These are phyloP conservation scores for Crithidia expoeki DNA, from an alignment of 208 protist genomes.

Conservation along the genomic window DNA sequence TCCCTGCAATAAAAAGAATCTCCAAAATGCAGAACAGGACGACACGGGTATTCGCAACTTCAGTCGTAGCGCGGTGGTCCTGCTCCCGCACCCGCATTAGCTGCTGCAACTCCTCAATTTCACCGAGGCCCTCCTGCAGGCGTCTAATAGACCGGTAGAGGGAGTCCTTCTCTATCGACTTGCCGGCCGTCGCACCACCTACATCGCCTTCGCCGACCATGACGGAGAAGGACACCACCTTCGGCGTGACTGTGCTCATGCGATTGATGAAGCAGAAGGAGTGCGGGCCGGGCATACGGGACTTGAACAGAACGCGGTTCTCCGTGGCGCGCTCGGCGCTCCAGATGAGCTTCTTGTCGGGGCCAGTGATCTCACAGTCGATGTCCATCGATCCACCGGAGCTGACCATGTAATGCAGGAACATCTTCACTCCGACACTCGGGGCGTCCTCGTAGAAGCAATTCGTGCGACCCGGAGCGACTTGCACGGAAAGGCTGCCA, in stretches of 20 bases:
- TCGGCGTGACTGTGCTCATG: conserved; percentile 83
- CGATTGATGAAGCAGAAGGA: conserved; percentile 89
- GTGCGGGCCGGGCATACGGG: conserved; percentile 56
- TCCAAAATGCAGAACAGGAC: conserved; percentile 81
- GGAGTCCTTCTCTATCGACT: conserved; percentile 38
- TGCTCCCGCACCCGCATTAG: conserved; percentile 70
- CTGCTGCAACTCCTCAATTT: conserved; percentile 82
- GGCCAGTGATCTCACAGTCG: conserved; percentile 51
- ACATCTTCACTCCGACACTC: conserved; percentile 54
- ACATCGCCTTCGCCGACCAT: conserved; percentile 42
- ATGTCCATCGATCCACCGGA: conserved; percentile 86
- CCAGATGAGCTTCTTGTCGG: conserved; percentile 70
- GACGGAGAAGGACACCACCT: conserved; percentile 84
- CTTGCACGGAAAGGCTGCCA: conserved; percentile 52
- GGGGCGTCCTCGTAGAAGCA: conserved; percentile 86
- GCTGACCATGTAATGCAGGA: conserved; percentile 81
- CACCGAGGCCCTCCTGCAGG: conserved; percentile 63
- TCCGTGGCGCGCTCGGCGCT: conserved; percentile 48
- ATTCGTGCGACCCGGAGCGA: conserved; percentile 50
- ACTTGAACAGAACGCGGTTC: conserved; percentile 84
- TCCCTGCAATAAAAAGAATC: conserved; percentile 62
- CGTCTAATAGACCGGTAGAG: conserved; percentile 67
- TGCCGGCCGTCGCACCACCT: not conserved
- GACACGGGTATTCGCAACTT: conserved; percentile 86
- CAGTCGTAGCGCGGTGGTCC: conserved; percentile 75